phyloP scores from a whole-genome alignment of 2,329 filamentous ascomycete species.

The Fusarium anthophilum region DNA sequence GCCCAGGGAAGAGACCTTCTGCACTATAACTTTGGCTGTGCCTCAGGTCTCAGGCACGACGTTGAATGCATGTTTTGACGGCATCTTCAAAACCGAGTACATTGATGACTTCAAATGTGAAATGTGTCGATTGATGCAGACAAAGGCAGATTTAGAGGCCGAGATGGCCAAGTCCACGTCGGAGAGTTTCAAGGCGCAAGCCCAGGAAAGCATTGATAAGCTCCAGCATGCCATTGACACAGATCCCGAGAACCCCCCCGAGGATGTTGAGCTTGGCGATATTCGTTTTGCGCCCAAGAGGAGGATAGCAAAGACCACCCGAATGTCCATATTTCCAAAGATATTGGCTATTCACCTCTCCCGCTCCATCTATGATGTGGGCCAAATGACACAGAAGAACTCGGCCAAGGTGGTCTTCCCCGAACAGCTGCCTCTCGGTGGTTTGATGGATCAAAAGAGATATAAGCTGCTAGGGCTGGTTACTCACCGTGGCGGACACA shows the following conservation, averaged over 20 bases:
- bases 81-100: conserved; percentile 91
- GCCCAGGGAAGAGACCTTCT: conserved; percentile 84
- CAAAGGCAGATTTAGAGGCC: conserved; percentile 69
- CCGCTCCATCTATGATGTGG: conserved; percentile 86
- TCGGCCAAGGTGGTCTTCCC: conserved; percentile 93
- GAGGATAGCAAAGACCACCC: conserved; percentile 86
- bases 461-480: conserved; percentile 90
- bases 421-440: conserved; percentile 83
- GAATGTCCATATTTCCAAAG: conserved; percentile 87
- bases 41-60: conserved; percentile 84
- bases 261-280: conserved; percentile 79
- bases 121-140: conserved; percentile 86
- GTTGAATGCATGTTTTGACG: conserved; percentile 89
- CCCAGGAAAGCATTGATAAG: conserved; percentile 69
- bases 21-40: conserved; percentile 90
- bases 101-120: conserved; percentile 98
- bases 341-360: conserved; percentile 92
- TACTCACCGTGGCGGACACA: conserved; percentile 93
- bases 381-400: conserved; percentile 86
- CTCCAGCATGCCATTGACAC: conserved; percentile 76
- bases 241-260: conserved; percentile 81
- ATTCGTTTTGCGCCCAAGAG: conserved; percentile 79
- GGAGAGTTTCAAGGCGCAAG: conserved; percentile 58
- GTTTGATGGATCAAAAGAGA: conserved; percentile 77
- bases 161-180: conserved; percentile 67